Evolutionary conservation across 2,329 filamentous ascomycete species (phyloP).

Genomic region (Periconia sp.): DNA sequence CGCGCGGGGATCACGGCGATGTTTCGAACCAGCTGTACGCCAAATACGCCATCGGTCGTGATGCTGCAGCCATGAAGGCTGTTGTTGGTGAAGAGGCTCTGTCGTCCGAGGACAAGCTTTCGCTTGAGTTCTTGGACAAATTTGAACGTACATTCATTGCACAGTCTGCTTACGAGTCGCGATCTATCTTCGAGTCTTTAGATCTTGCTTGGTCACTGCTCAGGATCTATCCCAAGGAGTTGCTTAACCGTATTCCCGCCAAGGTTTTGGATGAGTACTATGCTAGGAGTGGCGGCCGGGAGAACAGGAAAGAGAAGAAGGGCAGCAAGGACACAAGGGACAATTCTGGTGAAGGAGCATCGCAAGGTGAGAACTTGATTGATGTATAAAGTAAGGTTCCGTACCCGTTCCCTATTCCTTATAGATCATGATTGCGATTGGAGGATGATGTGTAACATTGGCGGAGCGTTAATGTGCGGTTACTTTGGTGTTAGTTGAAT

Average conservation of each 20-base stretch:
- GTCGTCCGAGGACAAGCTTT: slow-evolving; percentile 94
- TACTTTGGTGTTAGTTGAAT: slow-evolving; percentile 17
- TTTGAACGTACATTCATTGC: slow-evolving; percentile 95
- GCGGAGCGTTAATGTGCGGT: slow-evolving; percentile 12
- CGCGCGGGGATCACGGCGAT: slow-evolving; percentile 94
- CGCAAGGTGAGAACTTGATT: slow-evolving; percentile 42
- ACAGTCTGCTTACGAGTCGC: slow-evolving; percentile 89
- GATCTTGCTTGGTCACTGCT: slow-evolving; percentile 96
- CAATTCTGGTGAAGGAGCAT: slow-evolving; percentile 38
- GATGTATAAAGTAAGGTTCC: slow-evolving; percentile 32
- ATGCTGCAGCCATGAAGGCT: slow-evolving; percentile 98
- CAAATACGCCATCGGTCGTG: slow-evolving; percentile 98
- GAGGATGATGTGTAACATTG: slow-evolving; percentile 9
- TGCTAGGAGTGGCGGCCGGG: slow-evolving; percentile 43
- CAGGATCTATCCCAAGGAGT: slow-evolving; percentile 95
- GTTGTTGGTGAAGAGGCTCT: slow-evolving; percentile 98
- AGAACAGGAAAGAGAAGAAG: slow-evolving; percentile 40
- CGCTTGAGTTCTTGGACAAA: slow-evolving; percentile 96
- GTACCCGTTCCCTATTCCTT: background rate
- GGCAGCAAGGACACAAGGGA: slow-evolving; percentile 49
- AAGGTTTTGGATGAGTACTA: slow-evolving; percentile 58
- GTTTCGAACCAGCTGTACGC: slow-evolving; percentile 99
- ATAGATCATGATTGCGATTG: slow-evolving; percentile 10
- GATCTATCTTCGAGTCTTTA: slow-evolving; percentile 88
- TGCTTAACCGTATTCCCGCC: slow-evolving; percentile 78